Evolutionary conservation across 2,329 filamentous ascomycete genomes (phyloP), one percentile per base, ranked within the genome.

Genomic region (Colletotrichum graminicola): DNA sequence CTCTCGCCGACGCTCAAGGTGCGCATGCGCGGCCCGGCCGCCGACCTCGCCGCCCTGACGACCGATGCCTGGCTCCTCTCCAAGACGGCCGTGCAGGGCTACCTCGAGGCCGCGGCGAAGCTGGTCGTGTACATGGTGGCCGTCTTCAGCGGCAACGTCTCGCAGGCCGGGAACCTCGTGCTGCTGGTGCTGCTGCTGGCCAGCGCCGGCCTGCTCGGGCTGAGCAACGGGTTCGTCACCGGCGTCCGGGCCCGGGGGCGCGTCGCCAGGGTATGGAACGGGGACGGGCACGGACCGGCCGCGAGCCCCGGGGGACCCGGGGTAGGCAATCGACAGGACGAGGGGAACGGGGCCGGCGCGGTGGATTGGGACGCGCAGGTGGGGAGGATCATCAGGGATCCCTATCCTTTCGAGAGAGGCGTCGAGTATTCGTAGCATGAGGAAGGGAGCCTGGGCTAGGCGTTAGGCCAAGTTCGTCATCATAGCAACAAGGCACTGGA

Each of bases 11-110:
- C 86, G 52, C 82, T 85, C 0, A 84, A 83, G 75, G 82, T 91
- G 1, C 80, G 86, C 16, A 81, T 92, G 52, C 83, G 84, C 36
- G 90, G 90, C 5, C 76, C 81, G 5, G 82, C 86, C 10, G 82
- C 86, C 41, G 89, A 91, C 75, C 81, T 91, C 8, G 88, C 88
- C 67, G 88, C 89, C 39, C 83, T 91, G 51, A 91, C 89, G 1
- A 85, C 86, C 3, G 85, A 87, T 3, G 76, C 83, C 36, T 91
- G 89, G 89, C 78, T 92, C 56, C 81, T 84, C 14, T 80, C 84
- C 49, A 84, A 86, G 77, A 88, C 85, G 0, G 78, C 82, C 34
- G 57, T 84, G 2, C 86, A 91, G 73, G 82, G 84, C 39, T 87
- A 85, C 74, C 78, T 88, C 63, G 85, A 87, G 72, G 87, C 87